Base-by-base conservation (phyloP, 2,329 filamentous ascomycete species). In the Bipolaris gigantea region DNA sequence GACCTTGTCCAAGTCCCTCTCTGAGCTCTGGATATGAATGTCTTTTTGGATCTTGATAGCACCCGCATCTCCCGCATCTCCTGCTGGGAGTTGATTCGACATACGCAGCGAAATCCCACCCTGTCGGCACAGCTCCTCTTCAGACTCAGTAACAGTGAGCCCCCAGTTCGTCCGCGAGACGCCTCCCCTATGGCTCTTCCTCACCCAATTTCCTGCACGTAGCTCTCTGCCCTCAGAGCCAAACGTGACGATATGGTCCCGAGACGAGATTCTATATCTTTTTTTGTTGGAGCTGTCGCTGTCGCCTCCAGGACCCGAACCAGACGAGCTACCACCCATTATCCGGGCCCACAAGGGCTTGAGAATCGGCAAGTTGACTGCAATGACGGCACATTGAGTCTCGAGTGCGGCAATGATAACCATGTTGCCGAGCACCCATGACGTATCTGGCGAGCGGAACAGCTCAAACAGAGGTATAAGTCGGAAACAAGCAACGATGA, bases 401-500 rank as follows among this genome's bases (percentile, higher is more conserved):
- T 51, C 34, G n/a, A 51, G 45, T 1, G 42, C 45, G 18, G 49
- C 47, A 4, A 49, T 19, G 1, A 42, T 49, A 3, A 46, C 33
- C 38, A 46, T 51, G 3, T 46, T 46, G 0, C 41, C 41, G 0
- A 30, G 34, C 2, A 46, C 42, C n/a, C 33, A 19, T 8, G 35
- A 47, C 2, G 11, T 11, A 6, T 51, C 42, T n/a, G 41, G 40
- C 8, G 42, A 35, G 6, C 25, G 15, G 4, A 46, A 35, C 8
- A 34, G 38, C 18, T 46, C 15, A 7, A 51, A 27, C 4, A 51
- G 15, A 11, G 49, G 49, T 18, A 18, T 10, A n/a, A 47, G 42
- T 7, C 42, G 41, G 27, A 46, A n/a, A 15, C 45, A 46, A 15
- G 49, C 49, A 34, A 51, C 35, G 3, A 42, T 47, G 35, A 47